These are phyloP conservation scores for Ustilago esculenta DNA, from an alignment of 1,284 basidiomycete genomes.

Conservation along the genomic window DNA sequence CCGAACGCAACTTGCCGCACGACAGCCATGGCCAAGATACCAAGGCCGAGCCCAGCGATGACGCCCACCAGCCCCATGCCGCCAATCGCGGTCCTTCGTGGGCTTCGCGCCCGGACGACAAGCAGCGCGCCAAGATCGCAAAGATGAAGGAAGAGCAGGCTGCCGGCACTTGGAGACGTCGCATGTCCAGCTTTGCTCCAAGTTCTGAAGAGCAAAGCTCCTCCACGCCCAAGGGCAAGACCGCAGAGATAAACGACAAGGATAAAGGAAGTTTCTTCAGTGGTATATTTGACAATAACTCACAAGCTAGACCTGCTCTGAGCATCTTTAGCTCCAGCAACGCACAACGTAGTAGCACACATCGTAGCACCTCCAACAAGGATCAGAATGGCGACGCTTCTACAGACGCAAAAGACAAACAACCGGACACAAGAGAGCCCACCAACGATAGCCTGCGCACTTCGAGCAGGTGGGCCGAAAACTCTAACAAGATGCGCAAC, in stretches of 20 bases:
- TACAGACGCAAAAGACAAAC: conserved; percentile 12
- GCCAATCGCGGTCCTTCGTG: conserved; percentile 53
- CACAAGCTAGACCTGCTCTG: conserved; percentile 20
- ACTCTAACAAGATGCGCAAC: conserved; percentile 42
- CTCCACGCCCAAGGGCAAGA: conserved; percentile 23
- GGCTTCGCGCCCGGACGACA: conserved; percentile 54
- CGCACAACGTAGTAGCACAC: conserved; percentile 6
- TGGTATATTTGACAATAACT: conserved; percentile 20
- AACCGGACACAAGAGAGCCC: background rate
- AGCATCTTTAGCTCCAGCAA: conserved; percentile 28
- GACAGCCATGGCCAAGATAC: conserved; percentile 3
- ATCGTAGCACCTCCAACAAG: conserved; percentile 5
- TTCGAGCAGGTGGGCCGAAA: conserved; percentile 36
- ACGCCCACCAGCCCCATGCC: conserved; percentile 31
- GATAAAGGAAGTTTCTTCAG: conserved; percentile 25
- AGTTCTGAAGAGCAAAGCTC: conserved; percentile 3
- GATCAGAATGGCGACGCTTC: conserved; percentile 23
- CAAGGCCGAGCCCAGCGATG: conserved; percentile 4
- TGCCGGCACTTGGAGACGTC: conserved; percentile 30
- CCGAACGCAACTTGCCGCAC: conserved; percentile 25
- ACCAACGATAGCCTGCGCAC: conserved; percentile 16
- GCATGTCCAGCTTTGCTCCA: conserved; percentile 32
- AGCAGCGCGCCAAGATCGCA: conserved; percentile 53
- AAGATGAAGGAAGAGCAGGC: conserved; percentile 49
- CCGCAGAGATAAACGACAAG: too few relatives aligned